Base-by-base conservation (phyloP, 2,329 filamentous ascomycete species). In the Fusarium sp. region DNA sequence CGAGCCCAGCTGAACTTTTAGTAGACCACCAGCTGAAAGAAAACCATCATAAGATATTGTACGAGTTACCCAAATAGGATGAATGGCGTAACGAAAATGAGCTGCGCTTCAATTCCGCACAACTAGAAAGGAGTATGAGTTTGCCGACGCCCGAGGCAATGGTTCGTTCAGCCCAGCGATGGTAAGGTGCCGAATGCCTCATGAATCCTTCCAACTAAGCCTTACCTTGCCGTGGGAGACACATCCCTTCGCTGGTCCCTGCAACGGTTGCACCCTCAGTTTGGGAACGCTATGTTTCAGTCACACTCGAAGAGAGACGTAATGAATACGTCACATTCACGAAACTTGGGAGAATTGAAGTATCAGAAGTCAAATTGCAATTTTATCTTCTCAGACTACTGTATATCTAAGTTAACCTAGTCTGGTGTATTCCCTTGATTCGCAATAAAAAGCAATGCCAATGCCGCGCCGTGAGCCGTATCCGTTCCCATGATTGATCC, bases 61-160 rank as follows among this genome's bases (percentile, higher is more conserved):
- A 72, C 70, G 70, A 57, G 52, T 71, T 71, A 36, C 70, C 70
- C 30, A 46, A 72, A 67, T 20, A 34, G 62, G 55, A 30, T 38
- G 20, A 20, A 36, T 40, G 53, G 20, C 28, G 28, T 40, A 12
- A 23, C 10, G 16, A 41, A 46, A 42, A 4, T 20, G 11, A 13
- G 11, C 20, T 44, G 55, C 64, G 54, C 56, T 55, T 51, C 8
- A 41, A 49, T 71, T 70, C 69, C 65, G 69, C 69, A 10, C 33
- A 31, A 28, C 23, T 49, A 37, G 34, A 18, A 45, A 49, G 44
- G 26, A 34, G 16, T 31, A 46, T 30, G n/a, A 41, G 38, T 23
- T 6, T 23, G 38, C 52, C 30, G 26, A 26, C 42, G 57, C 37
- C 63, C 41, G 36, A 42, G 58, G 49, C 51, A 44, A 44, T 5